Evolutionary conservation across 2,329 filamentous ascomycete species (phyloP), one percentile per base, ranked within the genome.

Genomic region (Botryotinia narcissicola): DNA sequence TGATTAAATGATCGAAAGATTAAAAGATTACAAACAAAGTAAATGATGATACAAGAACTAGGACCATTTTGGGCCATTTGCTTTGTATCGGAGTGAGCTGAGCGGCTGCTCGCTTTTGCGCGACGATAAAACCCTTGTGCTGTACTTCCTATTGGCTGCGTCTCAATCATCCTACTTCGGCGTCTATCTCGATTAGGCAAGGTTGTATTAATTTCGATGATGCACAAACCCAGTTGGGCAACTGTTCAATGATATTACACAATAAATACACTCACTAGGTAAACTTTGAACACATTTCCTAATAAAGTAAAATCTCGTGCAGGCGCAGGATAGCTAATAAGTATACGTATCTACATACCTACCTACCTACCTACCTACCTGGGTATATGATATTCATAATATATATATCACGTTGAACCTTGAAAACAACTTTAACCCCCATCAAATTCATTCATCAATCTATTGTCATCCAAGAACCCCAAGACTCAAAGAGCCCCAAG

Each of bases 131-230:
- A 77, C 74, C 79, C 79, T 75, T 78, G 79, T 72, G 73, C 61
- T 73, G 71, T 22, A 16, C 68, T 46, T 73, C 64, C 75, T 61
- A 80, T 79, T 80, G 78, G 78, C 62, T 71, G 75, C 75, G 75
- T 63, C 76, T 75, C 72, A 63, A 71, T 76, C 73, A 70, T 73
- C 75, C 75, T 76, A 69, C 75, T 42, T 79, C 79, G 79, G 78
- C 78, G 78, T 77, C 76, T 79, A 80, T 78, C 79, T 80, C 74
- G 77, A 80, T 80, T 77, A 75, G 78, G 79, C 71, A 79, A 78
- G 76, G 77, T 76, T 78, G 73, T 72, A 76, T 75, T 73, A 14
- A n/a, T 37, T 62, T 74, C 74, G 73, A 73, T 60, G 60, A 57
- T 73, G 71, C 73, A 75, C 71, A 59, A 75, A 59, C 71, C 59